A percentile compares a stretch with the other conserved stretches of the same genome.
phyloP scores from a whole-genome alignment of 1,284 basidiomycete species.

The Austroboletus niveus region DNA sequence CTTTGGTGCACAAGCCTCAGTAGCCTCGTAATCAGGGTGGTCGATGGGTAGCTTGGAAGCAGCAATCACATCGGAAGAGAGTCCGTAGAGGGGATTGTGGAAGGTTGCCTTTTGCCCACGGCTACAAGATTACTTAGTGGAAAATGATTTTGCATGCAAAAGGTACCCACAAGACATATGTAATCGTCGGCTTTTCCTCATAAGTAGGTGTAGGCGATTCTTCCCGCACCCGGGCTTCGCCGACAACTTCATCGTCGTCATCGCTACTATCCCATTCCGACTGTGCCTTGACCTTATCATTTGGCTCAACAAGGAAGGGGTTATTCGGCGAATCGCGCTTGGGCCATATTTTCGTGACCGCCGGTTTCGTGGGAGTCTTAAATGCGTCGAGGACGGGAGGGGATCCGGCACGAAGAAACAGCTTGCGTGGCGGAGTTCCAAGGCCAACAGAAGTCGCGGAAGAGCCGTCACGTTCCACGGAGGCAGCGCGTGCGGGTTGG shows the following conservation, averaged over 20 bases:
- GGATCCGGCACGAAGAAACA: constrained; percentile 21
- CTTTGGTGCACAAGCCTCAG: constrained; percentile 31
- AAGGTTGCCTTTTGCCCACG: constrained; percentile 35
- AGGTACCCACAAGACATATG: constrained; percentile 49
- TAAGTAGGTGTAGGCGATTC: constrained; percentile 30
- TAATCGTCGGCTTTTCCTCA: constrained; percentile 48
- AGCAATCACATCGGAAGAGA: constrained; percentile 25
- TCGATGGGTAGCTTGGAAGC: constrained; percentile 30
- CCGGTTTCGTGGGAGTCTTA: constrained; percentile 23
- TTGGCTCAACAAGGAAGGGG: constrained; percentile 42
- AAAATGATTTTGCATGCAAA: not conserved
- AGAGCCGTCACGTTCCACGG: constrained; percentile 16
- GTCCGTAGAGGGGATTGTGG: constrained; percentile 30
- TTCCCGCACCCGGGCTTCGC: constrained; percentile 26
- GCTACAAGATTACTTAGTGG: constrained; percentile 12
- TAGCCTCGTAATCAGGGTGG: constrained; percentile 31
- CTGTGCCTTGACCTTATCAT: constrained; percentile 7
- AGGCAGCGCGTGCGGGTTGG: constrained; percentile 24
- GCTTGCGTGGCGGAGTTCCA: constrained; percentile 26
- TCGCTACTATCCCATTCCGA: constrained; percentile 34
- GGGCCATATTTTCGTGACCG: constrained; percentile 28
- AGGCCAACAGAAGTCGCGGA: constrained; percentile 4
- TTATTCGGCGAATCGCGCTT: constrained; percentile 54
- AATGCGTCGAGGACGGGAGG: constrained; percentile 4
- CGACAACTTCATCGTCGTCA: constrained; percentile 25